Base-by-base conservation (phyloP, 495 filamentous ascomycete species). In the Penicillium tannophilum region DNA sequence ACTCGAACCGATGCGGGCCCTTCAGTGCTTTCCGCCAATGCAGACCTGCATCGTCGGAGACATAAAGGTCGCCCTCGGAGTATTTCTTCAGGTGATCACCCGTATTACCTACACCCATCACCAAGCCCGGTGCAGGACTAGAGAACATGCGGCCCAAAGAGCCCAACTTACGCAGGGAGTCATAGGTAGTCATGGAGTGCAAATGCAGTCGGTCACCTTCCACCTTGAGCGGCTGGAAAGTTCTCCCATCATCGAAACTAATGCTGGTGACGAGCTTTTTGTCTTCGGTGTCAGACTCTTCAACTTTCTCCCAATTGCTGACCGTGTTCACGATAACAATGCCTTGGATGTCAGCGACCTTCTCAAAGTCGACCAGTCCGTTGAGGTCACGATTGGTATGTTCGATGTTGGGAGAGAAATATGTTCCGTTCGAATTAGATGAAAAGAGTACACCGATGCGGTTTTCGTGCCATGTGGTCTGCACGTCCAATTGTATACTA, bases 391-490 rank as follows among this genome's bases (percentile, higher is more conserved):
- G 86, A 72, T 98, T 98, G 30, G 92, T 97, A 69, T 97, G 85
- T 64, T 93, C 88, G 52, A 91, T 85, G 67, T 97, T 97, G 54
- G 87, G 84, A 0, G 85, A 92, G 71, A 97, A 98, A 68, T 95
- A 97, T 2, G 92, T 96, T 44, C 94, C 94, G 66, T 97, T 94
- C 19, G 91, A 96, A 63, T 98, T 98, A 66, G 93, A 97, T 9
- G 90, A 93, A 63, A 95, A 90, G 19, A 97, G 79, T 3, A 89
- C 84, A 23, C 94, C 94, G 83, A 97, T 91, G 6, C 89, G 86
- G 36, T 77, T 84, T 3, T 76, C 77, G 31, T 79, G 73, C 58
- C 69, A 68, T 11, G 84, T 84, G 1, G 86, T 90, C 79, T 91
- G 84, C 60, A 98, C 93, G 78, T 98, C 92, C 42, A 98, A 86